Conservation (phyloP, 176 grass and related monocot species). For the Microstegium vimineum region DNA sequence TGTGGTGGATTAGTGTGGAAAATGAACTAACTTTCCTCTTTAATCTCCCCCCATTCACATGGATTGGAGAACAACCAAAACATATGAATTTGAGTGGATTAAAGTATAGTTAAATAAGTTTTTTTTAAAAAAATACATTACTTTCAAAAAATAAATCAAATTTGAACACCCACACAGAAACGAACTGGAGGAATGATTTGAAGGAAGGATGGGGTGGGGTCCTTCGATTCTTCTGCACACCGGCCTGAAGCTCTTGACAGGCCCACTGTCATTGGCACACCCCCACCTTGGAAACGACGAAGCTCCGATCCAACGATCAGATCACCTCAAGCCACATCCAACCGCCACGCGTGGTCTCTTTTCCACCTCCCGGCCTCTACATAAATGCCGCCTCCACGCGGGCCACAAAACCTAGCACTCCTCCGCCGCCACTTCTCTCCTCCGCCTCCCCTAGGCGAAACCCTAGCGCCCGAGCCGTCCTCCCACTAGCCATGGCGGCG, state of each 20-base stretch:
- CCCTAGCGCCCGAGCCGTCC: slow-evolving; percentile 10
- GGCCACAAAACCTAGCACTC: slow-evolving; percentile 15
- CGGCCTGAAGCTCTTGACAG: not conserved
- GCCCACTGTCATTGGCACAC: not conserved
- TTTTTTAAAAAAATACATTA: too few relatives aligned
- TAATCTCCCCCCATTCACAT: too few relatives aligned
- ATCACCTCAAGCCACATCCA: not conserved
- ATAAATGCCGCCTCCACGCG: not conserved
- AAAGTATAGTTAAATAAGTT: too few relatives aligned
- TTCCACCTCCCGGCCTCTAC: slow-evolving; percentile 8
- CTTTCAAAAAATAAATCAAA: not conserved
- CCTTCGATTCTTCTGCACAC: not conserved
- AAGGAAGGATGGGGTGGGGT: too few relatives aligned
- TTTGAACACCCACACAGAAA: not conserved
- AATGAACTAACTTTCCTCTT: too few relatives aligned
- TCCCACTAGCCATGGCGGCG: slow-evolving; percentile 29
- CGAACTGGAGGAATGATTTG: not conserved
- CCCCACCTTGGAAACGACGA: too few relatives aligned
- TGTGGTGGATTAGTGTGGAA: too few relatives aligned
- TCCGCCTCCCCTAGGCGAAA: not conserved
- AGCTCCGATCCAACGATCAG: not conserved
- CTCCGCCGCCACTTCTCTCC: slow-evolving; percentile 25
- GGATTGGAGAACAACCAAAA: too few relatives aligned
- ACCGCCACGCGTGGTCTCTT: not conserved
- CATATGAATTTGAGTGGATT: too few relatives aligned